Conservation (phyloP, 2,329 filamentous ascomycete genomes). For the Ceratocystis ficicola region DNA sequence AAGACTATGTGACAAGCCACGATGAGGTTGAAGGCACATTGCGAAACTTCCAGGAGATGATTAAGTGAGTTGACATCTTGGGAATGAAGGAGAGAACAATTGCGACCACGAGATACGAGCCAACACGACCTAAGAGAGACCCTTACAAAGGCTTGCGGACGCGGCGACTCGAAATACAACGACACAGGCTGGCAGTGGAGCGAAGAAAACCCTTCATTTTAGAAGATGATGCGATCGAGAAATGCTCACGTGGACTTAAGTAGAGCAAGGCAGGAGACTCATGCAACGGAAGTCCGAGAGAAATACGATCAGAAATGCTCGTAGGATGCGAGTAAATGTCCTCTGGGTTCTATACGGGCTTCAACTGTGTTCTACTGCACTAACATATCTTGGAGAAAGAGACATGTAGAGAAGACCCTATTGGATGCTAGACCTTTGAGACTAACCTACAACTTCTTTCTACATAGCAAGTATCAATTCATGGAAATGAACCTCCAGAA, state of each 20-base stretch:
- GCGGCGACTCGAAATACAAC: background rate
- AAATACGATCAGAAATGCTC: background rate
- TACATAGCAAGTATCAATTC: constrained; percentile 86
- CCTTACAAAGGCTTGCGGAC: background rate
- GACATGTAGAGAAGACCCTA: background rate
- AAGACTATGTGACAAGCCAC: constrained; percentile 71
- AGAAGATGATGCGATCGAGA: background rate
- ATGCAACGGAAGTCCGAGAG: background rate
- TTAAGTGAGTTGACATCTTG: constrained; percentile 49
- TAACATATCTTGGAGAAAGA: no score
- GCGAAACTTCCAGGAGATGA: constrained; percentile 84
- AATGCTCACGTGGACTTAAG: background rate
- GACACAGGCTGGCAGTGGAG: background rate
- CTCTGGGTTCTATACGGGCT: no score
- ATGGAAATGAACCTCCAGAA: constrained; percentile 93
- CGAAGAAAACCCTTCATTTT: background rate
- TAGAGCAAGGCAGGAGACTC: background rate
- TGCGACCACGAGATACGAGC: constrained; percentile 4
- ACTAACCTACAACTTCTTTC: background rate
- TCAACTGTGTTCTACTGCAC: no score
- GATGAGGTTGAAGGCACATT: constrained; percentile 70
- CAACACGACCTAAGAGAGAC: background rate
- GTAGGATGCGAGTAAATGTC: background rate
- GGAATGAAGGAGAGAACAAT: background rate
- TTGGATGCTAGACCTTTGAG: background rate